Evolutionary conservation across 1,139 yeast genomes (phyloP), one percentile per base, ranked within the genome.

Genomic region (Sugiyamaella sp.): DNA sequence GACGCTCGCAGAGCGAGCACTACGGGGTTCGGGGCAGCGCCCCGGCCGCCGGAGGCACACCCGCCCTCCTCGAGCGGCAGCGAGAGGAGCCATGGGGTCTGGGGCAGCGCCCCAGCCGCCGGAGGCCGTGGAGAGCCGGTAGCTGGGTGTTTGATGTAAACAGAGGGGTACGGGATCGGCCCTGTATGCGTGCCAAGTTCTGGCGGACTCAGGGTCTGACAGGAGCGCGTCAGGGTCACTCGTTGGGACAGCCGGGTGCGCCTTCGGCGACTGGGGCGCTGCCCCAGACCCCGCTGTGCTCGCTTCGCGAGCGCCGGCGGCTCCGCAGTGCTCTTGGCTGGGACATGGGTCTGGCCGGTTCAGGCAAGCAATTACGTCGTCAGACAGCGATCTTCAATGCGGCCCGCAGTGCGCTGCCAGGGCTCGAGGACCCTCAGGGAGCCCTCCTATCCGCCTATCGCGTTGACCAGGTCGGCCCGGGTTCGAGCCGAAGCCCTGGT

Each of bases 1-100:
- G n/a, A 12, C 35, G 8, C 35, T 14, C 14, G 35, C 35, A 12
- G n/a, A 29, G 35, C 35, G 14, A 14, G 35, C 8, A 12, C 35
- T 10, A 29, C 35, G 35, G 35, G 35, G 35, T 29, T 14, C n/a
- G 35, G 35, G 35, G 35, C 35, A 12, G 14, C 8, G 35, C 35
- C 14, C 35, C 35, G n/a, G 35, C 35, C 35, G 35, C 35, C 35
- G 35, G 35, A 29, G 35, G 35, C 35, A n/a, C n/a, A n/a, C n/a
- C n/a, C n/a, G n/a, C n/a, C n/a, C n/a, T n/a, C n/a, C n/a, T n/a
- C n/a, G n/a, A n/a, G n/a, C n/a, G n/a, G n/a, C n/a, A n/a, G n/a
- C n/a, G n/a, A n/a, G n/a, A n/a, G n/a, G n/a, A n/a, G n/a, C n/a
- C n/a, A n/a, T n/a, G n/a, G n/a, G n/a, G 35, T 29, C 35, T 29